Base-by-base conservation (phyloP, 306 rosid species). In the Parietaria judaica region DNA sequence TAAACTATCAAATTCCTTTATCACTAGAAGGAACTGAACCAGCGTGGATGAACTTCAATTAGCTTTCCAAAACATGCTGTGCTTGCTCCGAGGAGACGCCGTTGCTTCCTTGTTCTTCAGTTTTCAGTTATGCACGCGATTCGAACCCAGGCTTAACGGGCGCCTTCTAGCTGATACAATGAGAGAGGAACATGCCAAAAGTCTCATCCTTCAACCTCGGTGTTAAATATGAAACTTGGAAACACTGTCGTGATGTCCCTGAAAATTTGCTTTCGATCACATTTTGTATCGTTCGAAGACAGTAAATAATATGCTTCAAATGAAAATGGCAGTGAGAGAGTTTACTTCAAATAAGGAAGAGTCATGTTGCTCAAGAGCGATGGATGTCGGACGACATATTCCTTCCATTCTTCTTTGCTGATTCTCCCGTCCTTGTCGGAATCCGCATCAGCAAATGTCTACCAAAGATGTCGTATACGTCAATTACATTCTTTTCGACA, bases 361-460 rank as follows among this genome's bases (percentile, higher is more conserved):
- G 96, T 90, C 97, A 90, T 90, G 78, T 83, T 82, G 73, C 67
- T 85, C 82, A 87, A 74, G 44, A 83, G 79, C 4, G 73, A 66
- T 56, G 97, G 96, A 73, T 81, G 63, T 72, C 56, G 64, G 52
- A 48, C 38, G 50, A 71, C 96, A 67, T 81, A 85, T 61, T 61
- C 80, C 71, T 74, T 83, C 97, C 97, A 87, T 45, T 87, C 96
- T 74, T 87, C 83, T 65, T 70, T 81, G 50, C 66, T 76, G 72
- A 90, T 85, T 83, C 74, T 83, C 39, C 96, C 96, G 67, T 90
- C 97, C 7, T 67, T 69, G 70, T 90, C 89, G 0, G 73, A 55
- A 70, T 87, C 96, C 1, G 70, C 96, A 38, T 85, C 97, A 0
- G 76, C 83, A 67, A 90, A 78, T 73, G 96, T 79, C 97, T 90